Evolutionary conservation across 805 yeast species (phyloP), one percentile per base, ranked within the genome.

Genomic region (Tetrapisispora iriomotensis): DNA sequence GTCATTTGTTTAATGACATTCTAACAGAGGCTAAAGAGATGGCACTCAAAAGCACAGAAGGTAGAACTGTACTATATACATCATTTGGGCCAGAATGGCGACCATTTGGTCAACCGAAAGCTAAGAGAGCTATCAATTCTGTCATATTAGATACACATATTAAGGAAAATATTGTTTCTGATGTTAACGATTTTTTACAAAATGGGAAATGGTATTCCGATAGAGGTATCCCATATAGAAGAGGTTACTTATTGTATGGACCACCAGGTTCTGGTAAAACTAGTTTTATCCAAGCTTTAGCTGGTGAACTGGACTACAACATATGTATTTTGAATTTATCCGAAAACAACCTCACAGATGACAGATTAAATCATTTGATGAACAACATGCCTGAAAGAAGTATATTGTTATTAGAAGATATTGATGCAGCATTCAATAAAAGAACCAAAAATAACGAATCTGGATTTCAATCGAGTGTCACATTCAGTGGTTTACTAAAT

Each of bases 71-170:
- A 7, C 65, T 92, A 5, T 92, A 75, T 60, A 85, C 96, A 4
- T 82, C 95, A 9, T 90, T 92, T 85, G 98, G 97, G 1, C 95
- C 95, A 22, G 98, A 92, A 55, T 92, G 98, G 98, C 71, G 97
- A 53, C 95, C 95, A 4, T 92, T 92, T 66, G 98, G 98, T 2
- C 88, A 80, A 56, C 97, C 98, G 1, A 72, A 96, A 45, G 80
- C 79, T 51, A 90, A 90, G 62, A 70, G 98, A 50, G 62, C 81
- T 21, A 63, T 90, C 28, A 90, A 82, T 4, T 82, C 94, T 7
- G 98, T 92, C 13, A 78, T 92, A 20, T 65, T 92, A 38, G 97
- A 87, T 58, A 60, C 70, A 19, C 87, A 84, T 2, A 68, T 92
- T 37, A 77, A 77, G 44, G 83, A 81, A 42, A 49, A 57, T 8